Evolutionary conservation across 2,329 filamentous ascomycete species (phyloP).

Genomic region (Talaromyces sp.): DNA sequence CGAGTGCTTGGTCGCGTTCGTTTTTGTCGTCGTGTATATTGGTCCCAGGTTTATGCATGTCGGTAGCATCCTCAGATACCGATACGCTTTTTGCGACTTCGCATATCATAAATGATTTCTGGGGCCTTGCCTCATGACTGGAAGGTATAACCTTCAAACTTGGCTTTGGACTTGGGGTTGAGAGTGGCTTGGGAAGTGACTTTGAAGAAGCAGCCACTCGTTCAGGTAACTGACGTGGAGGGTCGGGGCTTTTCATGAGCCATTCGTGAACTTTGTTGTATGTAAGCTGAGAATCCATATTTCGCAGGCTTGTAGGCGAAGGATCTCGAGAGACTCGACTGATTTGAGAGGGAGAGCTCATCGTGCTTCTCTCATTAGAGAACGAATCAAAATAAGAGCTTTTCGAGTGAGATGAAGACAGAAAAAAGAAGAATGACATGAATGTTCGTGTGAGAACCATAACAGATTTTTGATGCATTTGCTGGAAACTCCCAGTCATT

Average conservation of each 20-base stretch:
- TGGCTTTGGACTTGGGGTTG: not conserved
- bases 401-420: not conserved
- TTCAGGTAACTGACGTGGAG: not conserved
- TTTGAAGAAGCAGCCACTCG: not conserved
- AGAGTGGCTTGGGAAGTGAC: not conserved
- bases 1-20: not conserved
- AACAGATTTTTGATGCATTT: not conserved
- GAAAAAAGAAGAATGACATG: not conserved
- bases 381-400: too few species aligned
- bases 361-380: not conserved
- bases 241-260: slow-evolving; percentile 4
- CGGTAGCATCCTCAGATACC: not conserved
- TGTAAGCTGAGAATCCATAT: not conserved
- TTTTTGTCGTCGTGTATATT: not conserved
- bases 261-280: not conserved
- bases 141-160: not conserved
- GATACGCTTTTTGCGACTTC: not conserved
- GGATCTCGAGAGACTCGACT: not conserved
- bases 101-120: not conserved
- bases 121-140: not conserved
- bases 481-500: not conserved
- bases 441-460: too few species aligned
- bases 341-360: not conserved
- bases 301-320: not conserved
- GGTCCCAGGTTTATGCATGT: not conserved